phyloP scores from a whole-genome alignment of 2,329 filamentous ascomycete genomes.

The Helminthosporium solani region DNA sequence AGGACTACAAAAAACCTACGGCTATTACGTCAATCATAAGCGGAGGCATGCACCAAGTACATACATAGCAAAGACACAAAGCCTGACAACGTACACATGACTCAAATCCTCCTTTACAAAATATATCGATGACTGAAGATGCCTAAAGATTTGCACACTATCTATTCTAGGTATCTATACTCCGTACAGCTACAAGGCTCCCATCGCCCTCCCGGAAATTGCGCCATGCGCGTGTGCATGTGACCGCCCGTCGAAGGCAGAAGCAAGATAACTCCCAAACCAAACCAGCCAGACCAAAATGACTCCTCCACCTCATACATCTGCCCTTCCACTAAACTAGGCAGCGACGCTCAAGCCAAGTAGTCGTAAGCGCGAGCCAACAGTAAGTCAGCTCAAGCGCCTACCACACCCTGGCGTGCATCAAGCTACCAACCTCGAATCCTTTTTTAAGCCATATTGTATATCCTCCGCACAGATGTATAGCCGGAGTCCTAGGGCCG shows the following conservation, averaged over 20 bases:
- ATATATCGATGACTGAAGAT: too few species aligned
- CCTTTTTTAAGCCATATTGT: conserved; percentile 7
- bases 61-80: too few species aligned
- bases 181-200: conserved; percentile 13
- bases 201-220: conserved; percentile 23
- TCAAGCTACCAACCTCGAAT: conserved; percentile 31
- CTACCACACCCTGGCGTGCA: conserved; percentile 29
- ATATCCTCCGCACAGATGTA: conserved; percentile 24
- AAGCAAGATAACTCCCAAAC: conserved; percentile 11
- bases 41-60: too few species aligned
- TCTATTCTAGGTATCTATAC: too few species aligned
- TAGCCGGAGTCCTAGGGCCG: conserved; percentile 42
- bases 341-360: conserved; percentile 43
- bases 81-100: too few species aligned
- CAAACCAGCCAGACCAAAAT: conserved; percentile 18
- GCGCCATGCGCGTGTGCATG: conserved; percentile 7
- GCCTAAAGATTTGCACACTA: too few species aligned
- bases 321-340: conserved; percentile 20
- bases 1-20: too few species aligned
- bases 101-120: too few species aligned
- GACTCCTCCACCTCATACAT: conserved; percentile 36
- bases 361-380: conserved; percentile 21
- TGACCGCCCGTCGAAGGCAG: conserved; percentile 27
- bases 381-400: conserved; percentile 19
- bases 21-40: too few species aligned